Evolutionary conservation across 164 flowering plant species (phyloP).

Genomic region (Platanus orientalis): DNA sequence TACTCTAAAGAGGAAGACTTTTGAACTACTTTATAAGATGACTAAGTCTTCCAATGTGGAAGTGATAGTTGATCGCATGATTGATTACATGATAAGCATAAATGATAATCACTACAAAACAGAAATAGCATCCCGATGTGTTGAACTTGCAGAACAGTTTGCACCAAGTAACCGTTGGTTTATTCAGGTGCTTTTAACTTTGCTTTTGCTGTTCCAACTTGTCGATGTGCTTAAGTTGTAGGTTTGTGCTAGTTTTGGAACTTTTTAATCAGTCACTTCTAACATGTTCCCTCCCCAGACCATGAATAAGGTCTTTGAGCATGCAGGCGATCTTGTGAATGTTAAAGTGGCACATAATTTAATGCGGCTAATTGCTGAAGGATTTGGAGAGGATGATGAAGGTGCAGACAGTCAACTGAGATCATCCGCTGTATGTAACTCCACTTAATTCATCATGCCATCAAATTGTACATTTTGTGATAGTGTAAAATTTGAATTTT

Average conservation of each 20-base stretch:
- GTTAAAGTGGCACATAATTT: conserved; percentile 88
- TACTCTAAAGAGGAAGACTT: conserved; percentile 94
- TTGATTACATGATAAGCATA: conserved; percentile 93
- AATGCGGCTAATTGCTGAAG: conserved; percentile 97
- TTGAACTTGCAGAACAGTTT: conserved; percentile 96
- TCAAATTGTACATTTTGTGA: neutral
- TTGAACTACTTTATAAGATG: conserved; percentile 92
- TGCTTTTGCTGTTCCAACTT: neutral
- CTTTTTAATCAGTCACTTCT: neutral
- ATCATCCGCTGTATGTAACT: conserved; percentile 86
- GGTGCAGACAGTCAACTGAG: conserved; percentile 84
- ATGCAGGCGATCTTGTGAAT: conserved; percentile 95
- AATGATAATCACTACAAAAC: conserved; percentile 92
- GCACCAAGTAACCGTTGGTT: conserved; percentile 99
- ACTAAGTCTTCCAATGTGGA: conserved; percentile 97
- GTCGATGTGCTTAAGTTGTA: neutral
- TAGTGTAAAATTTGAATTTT: neutral
- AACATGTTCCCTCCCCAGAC: conserved; percentile 50
- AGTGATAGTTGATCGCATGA: conserved; percentile 98
- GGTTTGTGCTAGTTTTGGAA: neutral
- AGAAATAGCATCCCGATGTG: conserved; percentile 95
- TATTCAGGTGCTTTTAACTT: conserved; percentile 66
- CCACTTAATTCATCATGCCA: neutral
- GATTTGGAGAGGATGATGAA: conserved; percentile 95
- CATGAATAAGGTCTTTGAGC: conserved; percentile 99